Conservation (phyloP, 192 early-diverging fungal genomes). For the Thoreauomyces humboldtii region DNA sequence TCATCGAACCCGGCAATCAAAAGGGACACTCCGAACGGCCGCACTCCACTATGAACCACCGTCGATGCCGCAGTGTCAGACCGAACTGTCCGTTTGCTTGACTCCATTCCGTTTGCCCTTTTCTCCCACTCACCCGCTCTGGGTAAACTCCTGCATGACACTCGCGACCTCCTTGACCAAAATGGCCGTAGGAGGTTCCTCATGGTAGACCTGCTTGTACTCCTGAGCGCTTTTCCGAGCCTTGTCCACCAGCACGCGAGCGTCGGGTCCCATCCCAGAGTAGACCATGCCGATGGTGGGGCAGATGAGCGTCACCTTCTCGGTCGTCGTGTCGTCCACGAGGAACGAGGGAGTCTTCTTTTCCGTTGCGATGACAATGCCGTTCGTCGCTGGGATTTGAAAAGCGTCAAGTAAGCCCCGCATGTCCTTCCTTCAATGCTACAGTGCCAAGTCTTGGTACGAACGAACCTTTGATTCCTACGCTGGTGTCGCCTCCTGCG, state of each 20-base stretch:
- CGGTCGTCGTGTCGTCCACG: slow-evolving; percentile 88
- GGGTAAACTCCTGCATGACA: slow-evolving; percentile 99
- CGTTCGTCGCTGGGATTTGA: slow-evolving; percentile 77
- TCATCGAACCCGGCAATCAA: slow-evolving; percentile 94
- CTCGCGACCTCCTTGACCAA: slow-evolving; percentile 95
- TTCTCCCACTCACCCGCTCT: slow-evolving; percentile 77
- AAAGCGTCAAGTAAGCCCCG: neutral
- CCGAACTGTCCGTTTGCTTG: neutral
- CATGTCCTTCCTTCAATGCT: too few species aligned
- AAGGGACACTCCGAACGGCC: slow-evolving; percentile 98
- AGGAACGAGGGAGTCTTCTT: slow-evolving; percentile 91
- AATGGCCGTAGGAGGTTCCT: slow-evolving; percentile 93
- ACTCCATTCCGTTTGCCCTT: neutral
- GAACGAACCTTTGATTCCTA: slow-evolving; percentile 85
- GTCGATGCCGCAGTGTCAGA: neutral
- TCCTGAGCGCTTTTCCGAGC: slow-evolving; percentile 95
- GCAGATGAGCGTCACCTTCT: slow-evolving; percentile 87
- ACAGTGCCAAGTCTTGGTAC: too few species aligned
- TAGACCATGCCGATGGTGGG: slow-evolving; percentile 97
- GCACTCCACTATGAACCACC: slow-evolving; percentile 75
- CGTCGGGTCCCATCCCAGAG: slow-evolving; percentile 98
- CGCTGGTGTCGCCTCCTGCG: slow-evolving; percentile 79
- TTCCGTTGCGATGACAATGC: slow-evolving; percentile 97
- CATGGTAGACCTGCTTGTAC: slow-evolving; percentile 89
- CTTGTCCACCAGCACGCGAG: slow-evolving; percentile 90